Conservation (phyloP, 23 red algal species). For the Gracilaria vermiculophylla region DNA sequence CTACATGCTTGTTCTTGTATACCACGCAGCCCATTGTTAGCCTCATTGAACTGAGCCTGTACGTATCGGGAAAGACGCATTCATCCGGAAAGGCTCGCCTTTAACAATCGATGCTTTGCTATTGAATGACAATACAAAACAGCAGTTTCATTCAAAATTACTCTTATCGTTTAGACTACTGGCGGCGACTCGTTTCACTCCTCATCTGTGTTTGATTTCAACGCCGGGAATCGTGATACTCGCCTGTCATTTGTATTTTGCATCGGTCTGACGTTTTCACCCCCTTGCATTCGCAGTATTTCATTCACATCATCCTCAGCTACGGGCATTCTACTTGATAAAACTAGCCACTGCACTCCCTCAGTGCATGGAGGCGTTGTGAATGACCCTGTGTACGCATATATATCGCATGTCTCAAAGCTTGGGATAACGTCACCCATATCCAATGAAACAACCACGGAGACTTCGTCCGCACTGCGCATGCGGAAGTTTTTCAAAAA, state of each 20-base stretch:
- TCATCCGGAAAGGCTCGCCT: no score
- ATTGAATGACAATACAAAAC: neutral
- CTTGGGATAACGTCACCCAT: conserved; percentile 29
- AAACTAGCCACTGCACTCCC: conserved; percentile 64
- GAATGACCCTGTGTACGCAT: conserved; percentile 49
- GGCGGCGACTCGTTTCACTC: neutral
- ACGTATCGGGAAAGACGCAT: no score
- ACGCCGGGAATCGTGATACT: conserved; percentile 42
- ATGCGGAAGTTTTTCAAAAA: conserved; percentile 8
- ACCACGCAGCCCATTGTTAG: no score
- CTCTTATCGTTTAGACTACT: neutral
- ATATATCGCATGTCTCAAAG: conserved; percentile 47
- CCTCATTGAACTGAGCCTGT: no score
- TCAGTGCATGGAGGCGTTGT: conserved; percentile 75
- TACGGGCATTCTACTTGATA: conserved; percentile 23
- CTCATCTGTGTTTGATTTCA: neutral
- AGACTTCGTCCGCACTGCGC: neutral
- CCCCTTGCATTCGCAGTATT: conserved; percentile 44
- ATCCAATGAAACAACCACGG: conserved; percentile 1
- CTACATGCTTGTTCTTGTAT: no score
- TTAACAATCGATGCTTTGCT: neutral
- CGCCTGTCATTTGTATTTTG: conserved; percentile 21
- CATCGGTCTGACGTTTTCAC: conserved; percentile 65
- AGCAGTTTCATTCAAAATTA: neutral
- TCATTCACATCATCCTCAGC: conserved; percentile 23